Percentiles rank a stretch among this genome's conserved stretches.
Evolutionary conservation across 192 early-diverging fungal genomes (phyloP).

Genomic region (Coemansia sp.): DNA sequence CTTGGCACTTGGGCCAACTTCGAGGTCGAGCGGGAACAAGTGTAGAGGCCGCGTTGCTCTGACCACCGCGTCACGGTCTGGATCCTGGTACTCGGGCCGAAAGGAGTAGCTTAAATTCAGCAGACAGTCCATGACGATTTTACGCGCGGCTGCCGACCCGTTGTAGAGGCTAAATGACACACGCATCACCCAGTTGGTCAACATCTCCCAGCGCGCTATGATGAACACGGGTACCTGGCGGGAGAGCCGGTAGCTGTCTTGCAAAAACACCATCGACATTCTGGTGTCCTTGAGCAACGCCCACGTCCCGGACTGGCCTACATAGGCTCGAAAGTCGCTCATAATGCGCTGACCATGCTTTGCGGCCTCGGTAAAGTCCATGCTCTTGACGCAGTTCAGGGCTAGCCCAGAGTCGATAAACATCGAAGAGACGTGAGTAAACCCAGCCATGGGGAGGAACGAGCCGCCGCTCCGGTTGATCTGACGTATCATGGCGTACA

Average conservation of each 20-base stretch:
- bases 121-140: constrained; percentile 45
- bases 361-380: constrained; percentile 42
- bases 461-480: constrained; percentile 10
- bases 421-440: constrained; percentile 41
- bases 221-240: constrained; percentile 33
- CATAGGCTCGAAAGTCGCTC: constrained; percentile 45
- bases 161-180: constrained; percentile 48
- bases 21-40: constrained; percentile 43
- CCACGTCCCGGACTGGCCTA: constrained; percentile 47
- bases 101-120: constrained; percentile 35
- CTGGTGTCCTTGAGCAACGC: constrained; percentile 36
- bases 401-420: constrained; percentile 47
- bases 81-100: constrained; percentile 26
- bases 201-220: constrained; percentile 45
- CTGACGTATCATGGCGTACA: constrained; percentile 35
- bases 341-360: constrained; percentile 34
- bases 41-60: constrained; percentile 47
- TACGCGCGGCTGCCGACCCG: constrained; percentile 39
- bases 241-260: constrained; percentile 33
- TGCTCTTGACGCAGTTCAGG: constrained; percentile 36
- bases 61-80: constrained; percentile 27
- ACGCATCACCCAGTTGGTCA: constrained; percentile 45
- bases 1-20: constrained; percentile 11
- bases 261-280: constrained; percentile 46
- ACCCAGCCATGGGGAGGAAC: constrained; percentile 25